Conservation (phyloP, 148 eudicot genomes). For the Cornus controversa region DNA sequence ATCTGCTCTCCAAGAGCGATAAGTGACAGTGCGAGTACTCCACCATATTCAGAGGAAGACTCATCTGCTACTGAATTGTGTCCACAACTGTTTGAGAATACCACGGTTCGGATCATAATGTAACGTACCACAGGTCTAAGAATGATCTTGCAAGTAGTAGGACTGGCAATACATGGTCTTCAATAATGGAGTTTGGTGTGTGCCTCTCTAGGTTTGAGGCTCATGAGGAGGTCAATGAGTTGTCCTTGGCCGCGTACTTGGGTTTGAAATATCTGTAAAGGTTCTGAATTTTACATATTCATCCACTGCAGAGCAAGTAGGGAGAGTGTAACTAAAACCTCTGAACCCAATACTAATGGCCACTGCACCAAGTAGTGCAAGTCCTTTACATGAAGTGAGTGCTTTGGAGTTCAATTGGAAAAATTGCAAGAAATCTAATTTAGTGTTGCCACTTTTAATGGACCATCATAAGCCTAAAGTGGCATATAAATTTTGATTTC, state of each 20-base stretch:
- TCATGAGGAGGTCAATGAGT: constrained; percentile 66
- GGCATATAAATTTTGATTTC: no score
- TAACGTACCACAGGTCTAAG: not conserved
- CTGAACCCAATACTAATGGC: no score
- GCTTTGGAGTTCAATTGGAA: no score
- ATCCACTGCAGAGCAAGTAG: no score
- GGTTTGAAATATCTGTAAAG: no score
- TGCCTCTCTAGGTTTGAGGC: constrained; percentile 58
- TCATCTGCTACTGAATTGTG: not conserved
- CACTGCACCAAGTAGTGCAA: no score
- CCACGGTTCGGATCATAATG: constrained; percentile 35
- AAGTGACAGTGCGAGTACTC: constrained; percentile 14
- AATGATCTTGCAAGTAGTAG: not conserved
- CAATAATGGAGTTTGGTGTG: constrained; percentile 45
- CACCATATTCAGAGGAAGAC: constrained; percentile 26
- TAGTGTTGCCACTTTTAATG: not conserved
- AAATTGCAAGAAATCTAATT: no score
- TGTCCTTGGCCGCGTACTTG: no score
- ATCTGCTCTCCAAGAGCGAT: constrained; percentile 33
- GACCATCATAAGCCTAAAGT: not conserved
- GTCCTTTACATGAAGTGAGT: no score
- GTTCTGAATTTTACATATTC: no score
- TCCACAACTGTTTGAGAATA: not conserved
- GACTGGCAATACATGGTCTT: not conserved
- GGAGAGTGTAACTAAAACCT: no score